phyloP scores from a whole-genome alignment of 1,139 yeast species.

The Hansenula lynferdii region DNA sequence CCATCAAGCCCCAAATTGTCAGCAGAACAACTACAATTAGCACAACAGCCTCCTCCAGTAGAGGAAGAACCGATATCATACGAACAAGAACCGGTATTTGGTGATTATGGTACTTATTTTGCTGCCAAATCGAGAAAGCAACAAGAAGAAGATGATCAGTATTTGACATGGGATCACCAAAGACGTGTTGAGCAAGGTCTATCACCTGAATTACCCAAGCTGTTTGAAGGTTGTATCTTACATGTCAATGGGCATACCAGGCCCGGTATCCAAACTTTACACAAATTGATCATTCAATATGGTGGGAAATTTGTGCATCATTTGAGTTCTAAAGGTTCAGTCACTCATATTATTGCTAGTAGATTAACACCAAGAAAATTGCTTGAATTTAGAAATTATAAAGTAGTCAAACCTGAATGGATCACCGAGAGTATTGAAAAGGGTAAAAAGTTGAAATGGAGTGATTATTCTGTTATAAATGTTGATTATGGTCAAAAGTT shows the following conservation, averaged over 20 bases:
- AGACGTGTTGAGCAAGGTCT: constrained; percentile 25
- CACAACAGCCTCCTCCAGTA: background rate
- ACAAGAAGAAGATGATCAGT: constrained; percentile 56
- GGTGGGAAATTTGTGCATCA: constrained; percentile 79
- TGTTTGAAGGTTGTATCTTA: constrained; percentile 61
- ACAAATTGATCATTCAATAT: constrained; percentile 61
- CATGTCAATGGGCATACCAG: constrained; percentile 84
- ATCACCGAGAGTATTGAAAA: constrained; percentile 55
- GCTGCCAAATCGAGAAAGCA: constrained; percentile 64
- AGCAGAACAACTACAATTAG: background rate
- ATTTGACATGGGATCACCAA: constrained; percentile 43
- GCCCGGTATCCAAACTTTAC: constrained; percentile 72
- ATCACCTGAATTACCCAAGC: constrained; percentile 23
- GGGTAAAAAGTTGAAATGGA: constrained; percentile 59
- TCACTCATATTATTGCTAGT: constrained; percentile 83
- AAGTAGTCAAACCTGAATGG: constrained; percentile 85
- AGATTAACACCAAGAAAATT: constrained; percentile 73
- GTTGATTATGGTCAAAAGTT: constrained; percentile 46
- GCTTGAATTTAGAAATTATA: constrained; percentile 57
- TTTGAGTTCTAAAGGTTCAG: constrained; percentile 63
- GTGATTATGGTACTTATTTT: constrained; percentile 67
- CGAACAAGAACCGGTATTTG: constrained; percentile 39
- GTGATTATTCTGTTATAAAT: constrained; percentile 52
- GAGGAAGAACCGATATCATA: background rate
- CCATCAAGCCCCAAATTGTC: constrained; percentile 3